phyloP scores from a whole-genome alignment of 2,329 filamentous ascomycete genomes.

The Alternaria angustiovoidea region DNA sequence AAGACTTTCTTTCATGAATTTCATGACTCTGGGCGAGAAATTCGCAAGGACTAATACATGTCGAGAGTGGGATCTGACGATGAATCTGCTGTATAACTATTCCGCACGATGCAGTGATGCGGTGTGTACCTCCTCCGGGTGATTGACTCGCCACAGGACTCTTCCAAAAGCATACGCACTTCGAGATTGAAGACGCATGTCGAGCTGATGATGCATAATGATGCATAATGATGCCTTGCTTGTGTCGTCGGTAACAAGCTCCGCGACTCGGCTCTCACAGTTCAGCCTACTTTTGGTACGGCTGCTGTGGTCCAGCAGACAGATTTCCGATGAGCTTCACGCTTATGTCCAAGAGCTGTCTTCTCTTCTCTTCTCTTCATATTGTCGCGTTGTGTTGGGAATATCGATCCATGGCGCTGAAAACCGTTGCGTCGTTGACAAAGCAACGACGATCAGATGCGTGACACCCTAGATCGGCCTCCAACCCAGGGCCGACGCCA shows the following conservation, averaged over 20 bases:
- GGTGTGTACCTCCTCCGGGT: not conserved
- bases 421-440: conserved; percentile 55
- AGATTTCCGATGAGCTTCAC: not conserved
- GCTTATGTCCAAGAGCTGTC: not conserved
- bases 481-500: conserved; percentile 49
- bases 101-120: not conserved
- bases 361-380: conserved; percentile 11
- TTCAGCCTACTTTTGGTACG: not conserved
- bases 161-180: not conserved
- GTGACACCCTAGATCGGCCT: conserved; percentile 53
- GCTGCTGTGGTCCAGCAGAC: not conserved
- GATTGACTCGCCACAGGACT: not conserved
- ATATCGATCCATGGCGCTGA: conserved; percentile 58
- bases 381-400: conserved; percentile 30
- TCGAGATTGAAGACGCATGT: not conserved
- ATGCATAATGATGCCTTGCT: not conserved
- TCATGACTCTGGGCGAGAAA: not conserved
- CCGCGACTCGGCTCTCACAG: conserved; percentile 9
- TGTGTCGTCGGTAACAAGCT: not conserved
- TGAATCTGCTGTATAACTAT: not conserved
- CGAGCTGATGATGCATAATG: not conserved
- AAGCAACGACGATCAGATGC: conserved; percentile 51
- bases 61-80: not conserved
- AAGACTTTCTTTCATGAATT: not conserved
- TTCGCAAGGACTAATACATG: not conserved